Base-by-base conservation (phyloP, 352 stramenopile species). In the Hyaloperonospora arabidopsidis region DNA sequence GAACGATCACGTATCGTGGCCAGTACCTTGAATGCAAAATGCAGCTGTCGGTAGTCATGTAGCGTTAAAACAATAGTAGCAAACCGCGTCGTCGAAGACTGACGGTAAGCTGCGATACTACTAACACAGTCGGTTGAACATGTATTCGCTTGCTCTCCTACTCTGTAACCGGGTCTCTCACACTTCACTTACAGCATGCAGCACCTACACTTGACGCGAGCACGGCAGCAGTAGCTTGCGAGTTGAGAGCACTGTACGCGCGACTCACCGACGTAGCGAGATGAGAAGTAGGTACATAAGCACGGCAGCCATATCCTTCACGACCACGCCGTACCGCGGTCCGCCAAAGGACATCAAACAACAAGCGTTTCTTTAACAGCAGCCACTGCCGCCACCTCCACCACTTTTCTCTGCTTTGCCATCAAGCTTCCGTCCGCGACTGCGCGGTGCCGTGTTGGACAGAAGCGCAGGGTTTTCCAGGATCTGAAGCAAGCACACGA, bases 381-480 rank as follows among this genome's bases (percentile, higher is more conserved):
- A 89, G 62, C 78, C 83, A 57, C 74, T 85, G 54, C 72, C 76
- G 34, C 74, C 64, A 48, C 61, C 70, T 45, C 65, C 56, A 23
- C 63, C 15, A 21, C 32, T 72, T 66, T 86, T 84, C 50, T 88
- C 80, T 28, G 55, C 46, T 23, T 84, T 85, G 21, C 65, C 60
- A 34, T 87, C 79, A 18, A 87, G 55, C 63, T 76, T 84, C 44
- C 67, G 70, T 28, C 74, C 76, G 52, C 74, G 78, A 59, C 49
- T 82, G 48, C 77, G 77, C 36, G 86, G 86, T 13, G 80, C 76
- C 49, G 86, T 95, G 68, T 95, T 96, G 38, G 81, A 86, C 29
- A 97, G 55, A 22, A 97, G 76, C 54, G 76, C 70, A 17, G 88
- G 88, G 61, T 95, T 96, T 51, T 97, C 88, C 61, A 97, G 48